Percentiles rank a stretch among this genome's conserved stretches.
Conservation (phyloP, 2,329 filamentous ascomycete genomes). For the Chaetomiaceae sp. region DNA sequence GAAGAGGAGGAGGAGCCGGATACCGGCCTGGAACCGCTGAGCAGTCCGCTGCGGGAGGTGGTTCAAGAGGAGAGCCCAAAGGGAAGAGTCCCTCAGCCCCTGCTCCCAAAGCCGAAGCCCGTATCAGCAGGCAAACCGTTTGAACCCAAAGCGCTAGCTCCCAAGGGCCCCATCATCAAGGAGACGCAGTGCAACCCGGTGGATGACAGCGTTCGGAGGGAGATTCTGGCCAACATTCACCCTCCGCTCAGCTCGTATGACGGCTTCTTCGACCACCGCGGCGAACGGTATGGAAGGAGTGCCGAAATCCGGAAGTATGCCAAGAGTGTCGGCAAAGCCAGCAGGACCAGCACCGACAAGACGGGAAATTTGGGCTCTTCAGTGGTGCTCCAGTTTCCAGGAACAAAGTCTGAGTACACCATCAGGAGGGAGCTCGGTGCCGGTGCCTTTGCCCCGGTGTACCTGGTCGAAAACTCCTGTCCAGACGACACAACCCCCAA, state of each 20-base stretch:
- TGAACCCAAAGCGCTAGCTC: conserved; percentile 40
- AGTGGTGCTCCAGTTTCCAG: conserved; percentile 64
- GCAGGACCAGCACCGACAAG: conserved; percentile 55
- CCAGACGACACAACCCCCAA: conserved; percentile 42
- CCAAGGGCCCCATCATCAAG: conserved; percentile 69
- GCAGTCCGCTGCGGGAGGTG: conserved; percentile 70
- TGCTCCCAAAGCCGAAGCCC: conserved; percentile 40
- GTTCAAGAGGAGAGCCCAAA: conserved; percentile 47
- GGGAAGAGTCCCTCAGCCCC: conserved; percentile 46
- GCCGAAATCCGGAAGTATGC: conserved; percentile 77
- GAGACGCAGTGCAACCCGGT: conserved; percentile 87
- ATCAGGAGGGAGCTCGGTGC: conserved; percentile 83
- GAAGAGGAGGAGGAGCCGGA: conserved; percentile 35
- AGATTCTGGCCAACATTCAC: conserved; percentile 69
- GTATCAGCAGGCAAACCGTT: conserved; percentile 29
- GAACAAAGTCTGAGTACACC: conserved; percentile 63
- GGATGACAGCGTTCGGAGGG: conserved; percentile 66
- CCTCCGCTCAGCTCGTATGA: conserved; percentile 70
- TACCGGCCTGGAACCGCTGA: conserved; percentile 42
- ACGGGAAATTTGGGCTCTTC: conserved; percentile 56
- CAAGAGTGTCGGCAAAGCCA: conserved; percentile 59
- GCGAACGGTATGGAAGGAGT: conserved; percentile 60
- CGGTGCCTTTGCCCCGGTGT: conserved; percentile 93
- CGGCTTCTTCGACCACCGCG: conserved; percentile 73
- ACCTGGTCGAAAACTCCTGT: conserved; percentile 73